Evolutionary conservation across 192 early-diverging fungal species (phyloP).

Genomic region (Umbelopsis sp.): DNA sequence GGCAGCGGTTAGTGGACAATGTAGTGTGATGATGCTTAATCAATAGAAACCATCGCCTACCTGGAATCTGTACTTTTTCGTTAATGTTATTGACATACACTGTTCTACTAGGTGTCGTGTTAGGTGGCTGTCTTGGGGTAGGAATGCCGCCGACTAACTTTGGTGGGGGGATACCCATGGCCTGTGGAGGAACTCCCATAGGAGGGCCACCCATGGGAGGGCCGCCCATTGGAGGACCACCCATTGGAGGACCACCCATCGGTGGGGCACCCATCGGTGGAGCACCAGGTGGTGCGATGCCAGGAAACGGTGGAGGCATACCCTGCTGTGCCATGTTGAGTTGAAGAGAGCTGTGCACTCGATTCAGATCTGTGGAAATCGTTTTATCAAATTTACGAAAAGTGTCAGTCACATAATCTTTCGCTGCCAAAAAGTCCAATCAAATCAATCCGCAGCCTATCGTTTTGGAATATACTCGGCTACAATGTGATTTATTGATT

Average conservation of each 20-base stretch:
- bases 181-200: slow-evolving; percentile 7
- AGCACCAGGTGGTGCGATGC: slow-evolving; percentile 17
- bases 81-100: slow-evolving; percentile 85
- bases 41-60: slow-evolving; percentile 34
- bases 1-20: slow-evolving; percentile 3
- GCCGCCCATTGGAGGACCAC: not conserved
- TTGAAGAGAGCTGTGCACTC: not conserved
- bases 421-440: too few species aligned
- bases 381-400: too few species aligned
- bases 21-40: not conserved
- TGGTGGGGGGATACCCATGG: slow-evolving; percentile 12
- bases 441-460: too few species aligned
- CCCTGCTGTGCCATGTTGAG: slow-evolving; percentile 16
- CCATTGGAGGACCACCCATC: not conserved
- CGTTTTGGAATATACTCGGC: not conserved
- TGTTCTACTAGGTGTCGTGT: slow-evolving; percentile 65
- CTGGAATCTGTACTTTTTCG: slow-evolving; percentile 71
- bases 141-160: slow-evolving; percentile 39
- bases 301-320: slow-evolving; percentile 12
- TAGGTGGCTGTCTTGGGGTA: slow-evolving; percentile 60
- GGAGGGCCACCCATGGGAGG: slow-evolving; percentile 8
- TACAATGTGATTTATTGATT: not conserved
- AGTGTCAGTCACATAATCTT: too few species aligned
- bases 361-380: too few species aligned
- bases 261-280: slow-evolving; percentile 10